phyloP scores from a whole-genome alignment of 2,329 filamentous ascomycete genomes.

The Fusarium xyrophilum region DNA sequence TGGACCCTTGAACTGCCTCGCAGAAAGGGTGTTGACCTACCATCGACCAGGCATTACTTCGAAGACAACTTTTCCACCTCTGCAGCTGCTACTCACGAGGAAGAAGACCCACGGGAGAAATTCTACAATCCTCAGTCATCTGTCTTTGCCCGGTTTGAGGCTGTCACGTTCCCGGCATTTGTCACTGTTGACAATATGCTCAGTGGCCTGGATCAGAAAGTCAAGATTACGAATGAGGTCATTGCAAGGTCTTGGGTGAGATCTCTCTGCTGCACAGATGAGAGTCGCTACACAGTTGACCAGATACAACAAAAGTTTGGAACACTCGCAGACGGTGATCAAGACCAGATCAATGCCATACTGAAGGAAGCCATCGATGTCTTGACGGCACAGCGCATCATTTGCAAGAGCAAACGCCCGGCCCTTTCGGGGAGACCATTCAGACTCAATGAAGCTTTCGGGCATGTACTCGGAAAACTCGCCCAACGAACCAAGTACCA shows the following conservation, averaged over 20 bases:
- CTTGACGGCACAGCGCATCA: slow-evolving; percentile 60
- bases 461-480: slow-evolving; percentile 62
- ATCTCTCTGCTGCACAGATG: slow-evolving; percentile 62
- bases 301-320: slow-evolving; percentile 60
- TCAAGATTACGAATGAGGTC: slow-evolving; percentile 43
- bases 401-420: slow-evolving; percentile 66
- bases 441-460: slow-evolving; percentile 66
- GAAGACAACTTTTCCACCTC: slow-evolving; percentile 51
- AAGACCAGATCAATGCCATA: slow-evolving; percentile 51
- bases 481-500: slow-evolving; percentile 62
- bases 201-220: not conserved
- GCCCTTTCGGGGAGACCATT: slow-evolving; percentile 67
- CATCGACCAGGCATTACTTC: slow-evolving; percentile 54
- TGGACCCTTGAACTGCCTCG: slow-evolving; percentile 68
- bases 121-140: slow-evolving; percentile 63
- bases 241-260: slow-evolving; percentile 66
- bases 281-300: slow-evolving; percentile 56
- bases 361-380: slow-evolving; percentile 57
- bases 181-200: slow-evolving; percentile 36
- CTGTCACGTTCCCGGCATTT: slow-evolving; percentile 57
- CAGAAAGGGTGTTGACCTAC: slow-evolving; percentile 56
- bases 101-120: slow-evolving; percentile 61
- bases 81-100: slow-evolving; percentile 44
- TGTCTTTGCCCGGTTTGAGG: slow-evolving; percentile 64
- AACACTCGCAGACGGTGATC: slow-evolving; percentile 53